A percentile compares a stretch with the other conserved stretches of the same genome.
Conservation (phyloP, 768 basidiomycete species). For the Leucocoprinus birnbaumii region DNA sequence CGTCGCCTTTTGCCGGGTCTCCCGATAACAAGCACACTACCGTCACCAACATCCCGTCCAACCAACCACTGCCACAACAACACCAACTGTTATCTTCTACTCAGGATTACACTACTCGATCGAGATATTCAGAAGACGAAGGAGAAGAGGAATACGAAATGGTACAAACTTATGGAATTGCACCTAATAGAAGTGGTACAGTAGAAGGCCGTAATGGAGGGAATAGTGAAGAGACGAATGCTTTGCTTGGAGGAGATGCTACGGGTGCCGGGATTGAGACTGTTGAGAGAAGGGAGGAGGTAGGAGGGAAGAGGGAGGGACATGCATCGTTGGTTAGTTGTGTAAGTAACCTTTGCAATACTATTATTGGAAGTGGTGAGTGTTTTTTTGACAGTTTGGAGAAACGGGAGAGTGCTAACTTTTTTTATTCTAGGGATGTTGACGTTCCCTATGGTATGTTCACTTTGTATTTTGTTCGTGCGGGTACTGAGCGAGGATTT, state of each 20-base stretch:
- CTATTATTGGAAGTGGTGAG: slow-evolving; percentile 88
- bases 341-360: slow-evolving; percentile 82
- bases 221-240: slow-evolving; percentile 46
- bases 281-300: slow-evolving; percentile 16
- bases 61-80: too few species aligned
- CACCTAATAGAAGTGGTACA: slow-evolving; percentile 27
- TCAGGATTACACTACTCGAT: background rate
- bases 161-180: slow-evolving; percentile 69
- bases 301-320: slow-evolving; percentile 43
- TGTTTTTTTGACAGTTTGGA: slow-evolving; percentile 15
- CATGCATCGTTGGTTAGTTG: slow-evolving; percentile 67
- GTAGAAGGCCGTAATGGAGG: slow-evolving; percentile 21
- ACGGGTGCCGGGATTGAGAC: slow-evolving; percentile 19
- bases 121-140: slow-evolving; percentile 18
- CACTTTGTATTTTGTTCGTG: background rate
- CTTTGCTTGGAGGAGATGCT: slow-evolving; percentile 54
- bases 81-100: too few species aligned
- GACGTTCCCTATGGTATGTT: slow-evolving; percentile 76
- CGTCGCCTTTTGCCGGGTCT: background rate
- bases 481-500: slow-evolving; percentile 5
- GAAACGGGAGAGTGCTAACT: background rate
- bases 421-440: slow-evolving; percentile 63
- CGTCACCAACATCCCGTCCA: too few species aligned
- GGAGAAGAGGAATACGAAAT: slow-evolving; percentile 52
- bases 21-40: background rate